A percentile compares a stretch with the other conserved stretches of the same genome.
phyloP scores from a whole-genome alignment of 2,329 filamentous ascomycete genomes.

The Didymella glomerata region DNA sequence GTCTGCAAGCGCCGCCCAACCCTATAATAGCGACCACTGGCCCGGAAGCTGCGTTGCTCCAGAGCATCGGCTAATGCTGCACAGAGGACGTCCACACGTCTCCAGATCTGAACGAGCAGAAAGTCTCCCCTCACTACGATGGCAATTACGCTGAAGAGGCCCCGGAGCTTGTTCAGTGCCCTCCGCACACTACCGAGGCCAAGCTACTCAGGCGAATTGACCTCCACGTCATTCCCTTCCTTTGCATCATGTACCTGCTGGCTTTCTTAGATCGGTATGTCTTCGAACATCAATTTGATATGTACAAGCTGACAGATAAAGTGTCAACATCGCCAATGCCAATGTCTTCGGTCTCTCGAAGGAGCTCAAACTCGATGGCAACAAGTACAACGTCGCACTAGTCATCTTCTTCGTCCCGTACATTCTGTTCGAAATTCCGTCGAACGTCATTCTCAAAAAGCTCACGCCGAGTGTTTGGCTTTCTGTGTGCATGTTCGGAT shows the following conservation, averaged over 20 bases:
- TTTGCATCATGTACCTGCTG: conserved; percentile 61
- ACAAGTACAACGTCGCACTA: conserved; percentile 60
- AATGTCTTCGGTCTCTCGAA: conserved; percentile 60
- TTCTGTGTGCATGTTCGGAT: conserved; percentile 82
- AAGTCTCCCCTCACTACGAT: conserved; percentile 34
- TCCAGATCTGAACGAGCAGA: conserved; percentile 27
- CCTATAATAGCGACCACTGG: neutral
- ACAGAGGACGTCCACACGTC: conserved; percentile 31
- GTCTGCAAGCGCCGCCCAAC: conserved; percentile 15
- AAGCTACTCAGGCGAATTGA: conserved; percentile 58
- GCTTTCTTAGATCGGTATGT: conserved; percentile 57
- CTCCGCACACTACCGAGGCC: conserved; percentile 59
- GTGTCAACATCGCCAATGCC: conserved; percentile 64
- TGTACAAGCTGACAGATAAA: conserved; percentile 18
- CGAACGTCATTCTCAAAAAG: conserved; percentile 61
- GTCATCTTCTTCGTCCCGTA: conserved; percentile 65
- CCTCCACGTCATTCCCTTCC: conserved; percentile 58
- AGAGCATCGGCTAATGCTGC: conserved; percentile 20
- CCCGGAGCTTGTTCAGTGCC: conserved; percentile 53
- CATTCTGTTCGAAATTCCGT: conserved; percentile 63
- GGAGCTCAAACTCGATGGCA: conserved; percentile 56
- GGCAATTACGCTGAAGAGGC: conserved; percentile 51
- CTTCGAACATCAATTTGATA: neutral
- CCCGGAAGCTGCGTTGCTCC: neutral
- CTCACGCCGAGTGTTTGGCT: conserved; percentile 66